Evolutionary conservation across 192 early-diverging fungal genomes (phyloP).

Genomic region (Physocladia obscura): DNA sequence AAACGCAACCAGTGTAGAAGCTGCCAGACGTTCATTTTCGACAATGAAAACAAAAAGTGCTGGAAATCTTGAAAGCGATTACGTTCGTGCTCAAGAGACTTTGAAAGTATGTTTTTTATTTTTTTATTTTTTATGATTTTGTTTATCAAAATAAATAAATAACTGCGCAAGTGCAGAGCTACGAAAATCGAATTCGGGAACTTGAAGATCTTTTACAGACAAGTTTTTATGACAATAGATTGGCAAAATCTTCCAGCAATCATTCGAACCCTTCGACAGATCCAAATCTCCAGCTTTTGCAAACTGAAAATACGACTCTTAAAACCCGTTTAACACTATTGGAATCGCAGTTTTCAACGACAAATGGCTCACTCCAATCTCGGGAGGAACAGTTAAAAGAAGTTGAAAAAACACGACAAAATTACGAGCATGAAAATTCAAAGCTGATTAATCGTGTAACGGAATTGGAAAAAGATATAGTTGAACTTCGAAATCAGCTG

Average conservation of each 20-base stretch:
- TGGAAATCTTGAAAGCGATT: conserved; percentile 8
- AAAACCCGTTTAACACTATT: neutral
- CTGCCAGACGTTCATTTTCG: neutral
- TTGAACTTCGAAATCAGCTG: conserved; percentile 11
- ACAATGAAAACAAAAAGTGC: neutral
- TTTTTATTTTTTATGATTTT: neutral
- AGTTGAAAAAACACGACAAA: neutral
- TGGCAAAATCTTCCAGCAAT: conserved; percentile 10
- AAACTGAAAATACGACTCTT: conserved; percentile 22
- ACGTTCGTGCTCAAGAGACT: conserved; percentile 27
- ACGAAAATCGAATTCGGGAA: conserved; percentile 31
- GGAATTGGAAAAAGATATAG: conserved; percentile 24
- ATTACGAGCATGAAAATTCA: neutral
- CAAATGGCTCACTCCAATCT: neutral
- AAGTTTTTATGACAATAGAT: conserved; percentile 21
- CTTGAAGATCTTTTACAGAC: conserved; percentile 37
- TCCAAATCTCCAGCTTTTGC: neutral
- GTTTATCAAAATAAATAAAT: neutral
- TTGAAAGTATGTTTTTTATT: neutral
- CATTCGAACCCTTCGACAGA: neutral
- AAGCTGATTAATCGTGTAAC: neutral
- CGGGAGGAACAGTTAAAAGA: neutral
- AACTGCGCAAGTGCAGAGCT: conserved; percentile 18
- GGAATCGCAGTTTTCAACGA: conserved; percentile 20
- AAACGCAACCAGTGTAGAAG: neutral